Conservation (phyloP, 805 yeast species). For the Lachancea quebecensis region DNA sequence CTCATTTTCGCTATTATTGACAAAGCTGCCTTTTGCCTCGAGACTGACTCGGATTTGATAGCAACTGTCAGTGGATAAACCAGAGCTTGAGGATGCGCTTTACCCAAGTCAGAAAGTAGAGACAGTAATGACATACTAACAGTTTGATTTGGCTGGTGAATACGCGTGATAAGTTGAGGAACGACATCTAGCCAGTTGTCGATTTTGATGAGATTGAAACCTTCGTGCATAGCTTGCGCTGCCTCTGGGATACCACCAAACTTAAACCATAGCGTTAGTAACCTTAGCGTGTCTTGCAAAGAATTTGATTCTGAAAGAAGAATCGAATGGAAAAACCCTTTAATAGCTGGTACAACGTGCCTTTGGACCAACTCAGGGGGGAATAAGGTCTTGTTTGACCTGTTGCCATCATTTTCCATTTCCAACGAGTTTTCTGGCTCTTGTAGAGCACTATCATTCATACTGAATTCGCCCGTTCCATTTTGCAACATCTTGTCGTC, state of each 20-base stretch:
- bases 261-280: conserved; percentile 90
- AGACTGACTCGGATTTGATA: conserved; percentile 83
- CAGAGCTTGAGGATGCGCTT: conserved; percentile 94
- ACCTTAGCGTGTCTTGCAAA: conserved; percentile 83
- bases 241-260: conserved; percentile 94
- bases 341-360: conserved; percentile 93
- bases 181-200: conserved; percentile 95
- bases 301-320: conserved; percentile 81
- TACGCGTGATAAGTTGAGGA: conserved; percentile 92
- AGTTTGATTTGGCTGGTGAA: conserved; percentile 86
- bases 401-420: conserved; percentile 29
- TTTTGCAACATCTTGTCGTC: conserved; percentile 27
- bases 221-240: conserved; percentile 82
- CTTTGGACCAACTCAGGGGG: conserved; percentile 59
- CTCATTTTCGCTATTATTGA: conserved; percentile 90
- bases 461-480: conserved; percentile 8
- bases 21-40: conserved; percentile 85
- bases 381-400: conserved; percentile 25
- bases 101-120: conserved; percentile 78
- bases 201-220: conserved; percentile 78
- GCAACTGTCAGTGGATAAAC: conserved; percentile 95
- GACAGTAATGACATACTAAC: conserved; percentile 78
- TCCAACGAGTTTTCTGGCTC: conserved; percentile 10
- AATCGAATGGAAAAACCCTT: conserved; percentile 92
- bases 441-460: conserved; percentile 14